Evolutionary conservation across 148 eudicot genomes (phyloP).

Genomic region (Bassia scoparia): DNA sequence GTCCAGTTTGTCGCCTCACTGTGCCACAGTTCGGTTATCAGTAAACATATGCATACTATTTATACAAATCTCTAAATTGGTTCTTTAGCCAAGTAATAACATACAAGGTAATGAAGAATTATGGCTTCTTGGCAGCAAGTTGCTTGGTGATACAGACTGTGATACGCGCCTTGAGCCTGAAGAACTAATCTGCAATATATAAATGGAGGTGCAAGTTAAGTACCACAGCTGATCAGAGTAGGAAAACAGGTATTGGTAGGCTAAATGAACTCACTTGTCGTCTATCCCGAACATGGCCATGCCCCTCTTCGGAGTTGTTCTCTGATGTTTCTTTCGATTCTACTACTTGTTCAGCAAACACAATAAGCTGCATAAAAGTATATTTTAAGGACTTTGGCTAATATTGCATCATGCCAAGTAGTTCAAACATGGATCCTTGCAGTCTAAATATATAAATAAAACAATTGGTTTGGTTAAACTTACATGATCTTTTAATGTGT

Average conservation of each 20-base stretch:
- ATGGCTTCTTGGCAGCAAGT: constrained; percentile 1
- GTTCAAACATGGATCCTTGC: too few species aligned
- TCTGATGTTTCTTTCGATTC: constrained; percentile 21
- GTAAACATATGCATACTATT: too few species aligned
- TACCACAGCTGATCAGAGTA: too few species aligned
- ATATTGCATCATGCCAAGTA: not conserved
- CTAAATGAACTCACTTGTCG: constrained; percentile 25
- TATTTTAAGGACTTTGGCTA: not conserved
- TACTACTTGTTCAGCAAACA: constrained; percentile 24
- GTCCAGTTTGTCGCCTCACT: constrained; percentile 9
- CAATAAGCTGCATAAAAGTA: constrained; percentile 20
- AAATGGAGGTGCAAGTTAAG: not conserved
- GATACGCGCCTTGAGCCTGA: not conserved
- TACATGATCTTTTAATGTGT: constrained; percentile 68
- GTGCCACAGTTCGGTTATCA: not conserved
- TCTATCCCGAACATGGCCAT: not conserved
- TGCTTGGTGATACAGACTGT: constrained; percentile 2
- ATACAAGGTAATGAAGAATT: constrained; percentile 8
- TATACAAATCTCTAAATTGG: too few species aligned
- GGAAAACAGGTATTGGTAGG: too few species aligned
- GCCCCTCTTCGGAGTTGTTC: not conserved
- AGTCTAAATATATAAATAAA: too few species aligned
- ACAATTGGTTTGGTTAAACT: constrained; percentile 12
- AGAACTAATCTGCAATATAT: not conserved
- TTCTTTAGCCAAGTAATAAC: too few species aligned